These are phyloP conservation scores for Pichia sp. DNA, from an alignment of 1,139 yeast species.

Conservation along the genomic window DNA sequence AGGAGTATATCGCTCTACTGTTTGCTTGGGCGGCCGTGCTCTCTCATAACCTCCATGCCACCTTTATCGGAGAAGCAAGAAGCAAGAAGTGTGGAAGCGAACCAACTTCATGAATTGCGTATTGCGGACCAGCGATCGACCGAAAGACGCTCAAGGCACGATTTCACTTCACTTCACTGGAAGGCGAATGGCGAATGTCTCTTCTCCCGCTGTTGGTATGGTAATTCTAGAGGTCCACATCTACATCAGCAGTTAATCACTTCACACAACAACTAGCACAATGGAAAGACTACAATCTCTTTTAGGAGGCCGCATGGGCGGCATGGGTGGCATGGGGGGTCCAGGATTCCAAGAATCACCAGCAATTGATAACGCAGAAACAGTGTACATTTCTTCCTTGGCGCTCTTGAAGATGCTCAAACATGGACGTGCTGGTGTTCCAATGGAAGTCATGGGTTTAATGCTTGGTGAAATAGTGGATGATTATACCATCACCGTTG, in stretches of 20 bases:
- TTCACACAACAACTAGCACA: background rate
- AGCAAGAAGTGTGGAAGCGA: too few species aligned
- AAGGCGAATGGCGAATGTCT: background rate
- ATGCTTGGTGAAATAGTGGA: slow-evolving; percentile 99
- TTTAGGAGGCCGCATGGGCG: slow-evolving; percentile 27
- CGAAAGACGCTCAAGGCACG: too few species aligned
- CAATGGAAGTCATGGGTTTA: slow-evolving; percentile 99
- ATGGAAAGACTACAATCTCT: slow-evolving; percentile 23
- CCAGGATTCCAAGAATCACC: slow-evolving; percentile 49
- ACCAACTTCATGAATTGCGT: too few species aligned
- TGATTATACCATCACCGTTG: slow-evolving; percentile 94
- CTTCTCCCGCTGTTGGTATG: background rate
- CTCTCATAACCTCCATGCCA: too few species aligned
- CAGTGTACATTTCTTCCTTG: slow-evolving; percentile 91
- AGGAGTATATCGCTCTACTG: slow-evolving; percentile 29
- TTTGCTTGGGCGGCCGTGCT: too few species aligned
- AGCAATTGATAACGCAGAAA: slow-evolving; percentile 89
- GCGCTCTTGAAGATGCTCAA: slow-evolving; percentile 95
- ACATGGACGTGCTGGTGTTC: slow-evolving; percentile 99
- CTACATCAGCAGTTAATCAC: too few species aligned
- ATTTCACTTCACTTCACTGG: too few species aligned
- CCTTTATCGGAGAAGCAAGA: too few species aligned
- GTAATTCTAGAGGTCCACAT: too few species aligned
- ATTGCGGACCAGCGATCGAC: too few species aligned
- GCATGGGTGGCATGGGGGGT: slow-evolving; percentile 23